These are phyloP conservation scores for Lichina pygmaea DNA, from an alignment of 495 filamentous ascomycete genomes.

Conservation along the genomic window DNA sequence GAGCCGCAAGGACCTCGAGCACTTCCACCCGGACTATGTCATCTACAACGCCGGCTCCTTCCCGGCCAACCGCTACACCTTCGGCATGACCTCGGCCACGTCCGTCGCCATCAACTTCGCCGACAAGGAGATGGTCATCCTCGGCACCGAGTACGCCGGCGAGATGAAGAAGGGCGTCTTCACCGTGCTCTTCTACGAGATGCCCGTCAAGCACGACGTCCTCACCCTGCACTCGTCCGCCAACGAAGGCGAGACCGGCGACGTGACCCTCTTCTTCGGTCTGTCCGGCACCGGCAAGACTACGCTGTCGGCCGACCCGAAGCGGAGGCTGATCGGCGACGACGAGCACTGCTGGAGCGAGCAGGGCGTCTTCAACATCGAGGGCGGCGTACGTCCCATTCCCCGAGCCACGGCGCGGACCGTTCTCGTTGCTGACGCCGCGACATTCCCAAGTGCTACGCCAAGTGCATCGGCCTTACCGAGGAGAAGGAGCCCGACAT, in stretches of 20 bases:
- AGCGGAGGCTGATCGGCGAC: conserved; percentile 87
- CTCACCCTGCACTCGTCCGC: conserved; percentile 88
- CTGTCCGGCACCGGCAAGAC: conserved; percentile 98
- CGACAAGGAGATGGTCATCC: conserved; percentile 92
- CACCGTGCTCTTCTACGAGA: conserved; percentile 98
- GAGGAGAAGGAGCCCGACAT: conserved; percentile 99
- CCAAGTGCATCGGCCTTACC: conserved; percentile 93
- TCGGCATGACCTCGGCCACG: conserved; percentile 89
- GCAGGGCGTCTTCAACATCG: conserved; percentile 93
- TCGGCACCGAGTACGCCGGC: conserved; percentile 95
- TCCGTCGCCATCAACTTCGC: conserved; percentile 73
- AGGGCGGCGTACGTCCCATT: conserved; percentile 34
- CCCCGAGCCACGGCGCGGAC: background rate
- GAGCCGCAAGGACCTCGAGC: conserved; percentile 60
- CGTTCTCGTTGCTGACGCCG: background rate
- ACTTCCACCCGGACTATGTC: conserved; percentile 96
- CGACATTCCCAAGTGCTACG: conserved; percentile 38
- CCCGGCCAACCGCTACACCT: conserved; percentile 94
- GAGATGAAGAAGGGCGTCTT: conserved; percentile 99
- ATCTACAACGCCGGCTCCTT: conserved; percentile 99
- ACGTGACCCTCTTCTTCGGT: conserved; percentile 97
- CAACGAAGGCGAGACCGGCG: conserved; percentile 66
- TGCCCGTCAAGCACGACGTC: conserved; percentile 98
- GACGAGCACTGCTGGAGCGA: conserved; percentile 99
- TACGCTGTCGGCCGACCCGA: conserved; percentile 86